A percentile compares a stretch with the other conserved stretches of the same genome.
phyloP scores from a whole-genome alignment of 129 eudicot species.

The Chrysanthemum makinoi region DNA sequence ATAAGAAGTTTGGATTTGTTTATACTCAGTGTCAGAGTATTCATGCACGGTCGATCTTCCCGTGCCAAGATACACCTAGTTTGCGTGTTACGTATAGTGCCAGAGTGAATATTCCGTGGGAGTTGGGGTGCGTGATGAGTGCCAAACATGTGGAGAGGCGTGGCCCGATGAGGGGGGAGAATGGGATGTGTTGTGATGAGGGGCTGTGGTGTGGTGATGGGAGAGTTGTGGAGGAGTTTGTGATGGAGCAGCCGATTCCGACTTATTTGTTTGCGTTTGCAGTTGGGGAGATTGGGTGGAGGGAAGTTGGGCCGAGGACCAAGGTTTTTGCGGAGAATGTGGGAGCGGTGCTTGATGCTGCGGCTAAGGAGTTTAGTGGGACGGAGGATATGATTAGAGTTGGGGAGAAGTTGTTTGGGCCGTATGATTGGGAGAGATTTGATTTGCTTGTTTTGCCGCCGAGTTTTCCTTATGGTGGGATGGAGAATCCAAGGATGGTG shows the following conservation, averaged over 20 bases:
- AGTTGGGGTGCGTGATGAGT: conserved; percentile 71
- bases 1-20: conserved; percentile 53
- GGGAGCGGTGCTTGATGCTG: conserved; percentile 61
- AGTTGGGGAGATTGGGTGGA: conserved; percentile 76
- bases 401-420: conserved; percentile 90
- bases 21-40: conserved; percentile 81
- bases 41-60: conserved; percentile 56
- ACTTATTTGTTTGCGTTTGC: conserved; percentile 93
- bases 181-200: conserved; percentile 58
- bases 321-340: conserved; percentile 78
- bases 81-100: conserved; percentile 64
- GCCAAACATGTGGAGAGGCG: conserved; percentile 64
- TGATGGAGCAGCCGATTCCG: conserved; percentile 95
- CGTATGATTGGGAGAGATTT: conserved; percentile 94
- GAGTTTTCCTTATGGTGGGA: conserved; percentile 95
- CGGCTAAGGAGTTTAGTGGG: conserved; percentile 86
- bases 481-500: conserved; percentile 98
- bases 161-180: conserved; percentile 47
- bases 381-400: conserved; percentile 92
- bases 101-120: conserved; percentile 60
- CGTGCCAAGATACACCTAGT: conserved; percentile 92
- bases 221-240: conserved; percentile 90
- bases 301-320: conserved; percentile 95
- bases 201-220: conserved; percentile 82
- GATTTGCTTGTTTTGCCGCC: conserved; percentile 95